A percentile compares a stretch with the other conserved stretches of the same genome.
These are phyloP conservation scores for Phytopythium ostracodes DNA, from an alignment of 352 stramenopile species.

Conservation along the genomic window DNA sequence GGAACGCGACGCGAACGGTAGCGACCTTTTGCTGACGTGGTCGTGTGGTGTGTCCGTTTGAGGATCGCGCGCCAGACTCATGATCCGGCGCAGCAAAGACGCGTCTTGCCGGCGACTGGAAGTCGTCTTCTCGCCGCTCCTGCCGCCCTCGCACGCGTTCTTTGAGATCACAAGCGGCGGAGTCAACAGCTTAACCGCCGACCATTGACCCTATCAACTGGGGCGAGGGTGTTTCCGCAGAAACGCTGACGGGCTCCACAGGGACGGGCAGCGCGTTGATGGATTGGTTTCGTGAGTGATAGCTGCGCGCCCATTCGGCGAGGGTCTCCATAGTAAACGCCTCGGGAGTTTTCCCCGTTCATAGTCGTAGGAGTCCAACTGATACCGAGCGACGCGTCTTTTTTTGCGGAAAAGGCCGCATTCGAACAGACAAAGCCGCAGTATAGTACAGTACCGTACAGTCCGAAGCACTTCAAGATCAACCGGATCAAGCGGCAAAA, in stretches of 20 bases:
- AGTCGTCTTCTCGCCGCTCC: conserved; percentile 59
- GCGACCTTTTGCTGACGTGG: background rate
- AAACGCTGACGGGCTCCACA: background rate
- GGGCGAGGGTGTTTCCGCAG: background rate
- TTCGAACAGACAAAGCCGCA: too few species aligned
- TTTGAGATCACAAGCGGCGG: conserved; percentile 64
- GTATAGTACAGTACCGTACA: too few species aligned
- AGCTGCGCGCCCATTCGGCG: background rate
- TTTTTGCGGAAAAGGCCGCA: too few species aligned
- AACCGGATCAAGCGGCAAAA: too few species aligned
- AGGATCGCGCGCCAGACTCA: conserved; percentile 24
- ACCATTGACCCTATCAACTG: background rate
- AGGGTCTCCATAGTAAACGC: background rate
- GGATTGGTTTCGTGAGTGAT: background rate
- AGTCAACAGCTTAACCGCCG: conserved; percentile 13
- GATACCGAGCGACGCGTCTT: background rate
- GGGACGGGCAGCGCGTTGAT: background rate
- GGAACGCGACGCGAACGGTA: background rate
- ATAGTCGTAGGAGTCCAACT: background rate
- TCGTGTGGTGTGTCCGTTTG: background rate
- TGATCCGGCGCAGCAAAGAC: conserved; percentile 38
- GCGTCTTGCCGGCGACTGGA: conserved; percentile 27
- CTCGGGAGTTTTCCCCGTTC: background rate
- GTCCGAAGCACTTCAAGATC: too few species aligned
- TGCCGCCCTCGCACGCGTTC: conserved; percentile 23